Evolutionary conservation across 2,329 filamentous ascomycete species (phyloP).

Genomic region (Fusarium sp.): DNA sequence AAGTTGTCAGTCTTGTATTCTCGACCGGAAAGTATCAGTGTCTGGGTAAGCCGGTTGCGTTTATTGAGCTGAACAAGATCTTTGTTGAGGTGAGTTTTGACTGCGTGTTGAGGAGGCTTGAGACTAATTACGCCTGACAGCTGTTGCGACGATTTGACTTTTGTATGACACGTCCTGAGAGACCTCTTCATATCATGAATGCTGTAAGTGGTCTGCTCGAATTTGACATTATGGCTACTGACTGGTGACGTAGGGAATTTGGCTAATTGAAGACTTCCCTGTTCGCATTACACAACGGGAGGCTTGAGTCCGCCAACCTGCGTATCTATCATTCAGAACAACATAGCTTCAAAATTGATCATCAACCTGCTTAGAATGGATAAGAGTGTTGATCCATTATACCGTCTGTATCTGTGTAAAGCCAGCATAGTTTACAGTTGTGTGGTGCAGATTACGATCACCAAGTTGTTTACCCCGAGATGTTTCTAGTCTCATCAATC

Average conservation of each 20-base stretch:
- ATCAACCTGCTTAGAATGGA: background rate
- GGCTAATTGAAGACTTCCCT: slow-evolving; percentile 23
- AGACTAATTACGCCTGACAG: background rate
- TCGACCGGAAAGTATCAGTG: slow-evolving; percentile 52
- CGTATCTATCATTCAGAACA: no score
- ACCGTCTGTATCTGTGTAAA: no score
- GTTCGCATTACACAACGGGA: slow-evolving; percentile 6
- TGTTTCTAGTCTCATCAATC: background rate
- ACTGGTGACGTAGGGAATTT: background rate
- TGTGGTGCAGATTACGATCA: no score
- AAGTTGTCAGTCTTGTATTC: slow-evolving; percentile 49
- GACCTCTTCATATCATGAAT: slow-evolving; percentile 19
- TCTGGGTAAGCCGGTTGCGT: slow-evolving; percentile 50
- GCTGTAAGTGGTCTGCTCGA: background rate
- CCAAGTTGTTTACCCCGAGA: no score
- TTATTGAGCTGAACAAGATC: slow-evolving; percentile 50
- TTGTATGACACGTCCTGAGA: slow-evolving; percentile 9
- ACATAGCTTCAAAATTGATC: background rate
- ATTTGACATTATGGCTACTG: background rate
- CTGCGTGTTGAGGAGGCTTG: rapidly evolving
- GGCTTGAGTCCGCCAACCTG: rapidly evolving
- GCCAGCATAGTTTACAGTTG: no score
- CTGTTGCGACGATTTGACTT: slow-evolving; percentile 28
- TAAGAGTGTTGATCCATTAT: background rate
- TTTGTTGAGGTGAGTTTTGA: slow-evolving; percentile 52